Percentiles rank a stretch among this genome's conserved stretches.
These are phyloP conservation scores for Pseudotsuga menziesii DNA, from an alignment of 75 land plant genomes.

Conservation along the genomic window DNA sequence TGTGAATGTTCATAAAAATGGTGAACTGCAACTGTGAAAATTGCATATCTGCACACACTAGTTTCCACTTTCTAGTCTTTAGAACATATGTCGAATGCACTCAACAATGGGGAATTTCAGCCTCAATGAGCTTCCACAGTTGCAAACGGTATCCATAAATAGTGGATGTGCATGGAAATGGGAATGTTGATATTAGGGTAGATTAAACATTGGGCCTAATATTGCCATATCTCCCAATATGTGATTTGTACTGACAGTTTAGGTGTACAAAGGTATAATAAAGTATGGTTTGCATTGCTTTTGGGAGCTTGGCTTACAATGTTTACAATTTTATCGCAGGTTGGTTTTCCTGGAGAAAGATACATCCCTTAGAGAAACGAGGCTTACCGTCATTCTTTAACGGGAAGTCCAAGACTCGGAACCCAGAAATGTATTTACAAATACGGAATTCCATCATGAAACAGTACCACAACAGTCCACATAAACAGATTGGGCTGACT, in stretches of 20 bases:
- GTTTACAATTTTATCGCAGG: constrained; percentile 28
- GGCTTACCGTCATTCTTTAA: constrained; percentile 72
- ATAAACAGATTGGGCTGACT: constrained; percentile 43
- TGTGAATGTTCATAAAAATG: too few relatives aligned
- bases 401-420: constrained; percentile 60
- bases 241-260: background rate
- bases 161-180: background rate
- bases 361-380: constrained; percentile 71
- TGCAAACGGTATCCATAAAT: background rate
- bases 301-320: background rate
- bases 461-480: constrained; percentile 68
- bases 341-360: constrained; percentile 90
- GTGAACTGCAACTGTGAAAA: too few relatives aligned
- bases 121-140: background rate
- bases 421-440: constrained; percentile 68
- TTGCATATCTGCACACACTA: too few relatives aligned
- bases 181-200: too few relatives aligned
- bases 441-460: constrained; percentile 77
- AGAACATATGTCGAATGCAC: background rate
- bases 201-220: too few relatives aligned
- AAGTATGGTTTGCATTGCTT: background rate
- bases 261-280: background rate
- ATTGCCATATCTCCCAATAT: too few relatives aligned
- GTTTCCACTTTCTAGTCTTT: too few relatives aligned
- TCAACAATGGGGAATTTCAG: background rate